A percentile compares a stretch with the other conserved stretches of the same genome.
These are phyloP conservation scores for Planoprotostelium fungivorum DNA, from an alignment of 78 protist genomes.

Conservation along the genomic window DNA sequence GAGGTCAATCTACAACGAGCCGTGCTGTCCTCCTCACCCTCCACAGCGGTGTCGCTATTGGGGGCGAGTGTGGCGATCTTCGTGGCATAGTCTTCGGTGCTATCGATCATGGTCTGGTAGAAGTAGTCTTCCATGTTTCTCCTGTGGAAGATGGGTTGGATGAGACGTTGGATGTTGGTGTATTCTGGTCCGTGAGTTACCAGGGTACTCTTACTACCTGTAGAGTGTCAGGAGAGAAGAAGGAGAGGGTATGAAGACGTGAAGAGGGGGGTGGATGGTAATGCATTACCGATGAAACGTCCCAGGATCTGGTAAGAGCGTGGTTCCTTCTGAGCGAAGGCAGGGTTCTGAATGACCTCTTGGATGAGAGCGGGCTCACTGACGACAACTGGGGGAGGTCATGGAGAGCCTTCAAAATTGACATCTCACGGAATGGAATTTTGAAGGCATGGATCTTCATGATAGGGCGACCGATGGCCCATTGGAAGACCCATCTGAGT, in stretches of 20 bases:
- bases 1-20: not conserved
- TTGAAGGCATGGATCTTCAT: not conserved
- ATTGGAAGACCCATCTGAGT: not conserved
- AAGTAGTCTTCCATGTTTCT: not conserved
- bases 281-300: not conserved
- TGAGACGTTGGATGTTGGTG: not conserved
- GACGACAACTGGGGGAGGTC: not conserved
- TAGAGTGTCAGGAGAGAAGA: not conserved
- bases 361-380: not conserved
- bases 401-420: not conserved
- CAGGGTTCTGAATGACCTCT: not conserved
- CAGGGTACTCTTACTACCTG: not conserved
- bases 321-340: not conserved
- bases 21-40: not conserved
- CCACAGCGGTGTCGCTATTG: not conserved
- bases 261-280: too few relatives aligned
- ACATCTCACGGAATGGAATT: not conserved
- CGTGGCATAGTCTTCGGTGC: not conserved
- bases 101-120: not conserved
- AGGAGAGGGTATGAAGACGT: too few relatives aligned
- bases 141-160: not conserved
- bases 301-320: not conserved
- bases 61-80: not conserved
- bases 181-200: not conserved
- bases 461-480: not conserved